phyloP scores from a whole-genome alignment of 2,329 filamentous ascomycete genomes.

The Chaetomium strumarium region DNA sequence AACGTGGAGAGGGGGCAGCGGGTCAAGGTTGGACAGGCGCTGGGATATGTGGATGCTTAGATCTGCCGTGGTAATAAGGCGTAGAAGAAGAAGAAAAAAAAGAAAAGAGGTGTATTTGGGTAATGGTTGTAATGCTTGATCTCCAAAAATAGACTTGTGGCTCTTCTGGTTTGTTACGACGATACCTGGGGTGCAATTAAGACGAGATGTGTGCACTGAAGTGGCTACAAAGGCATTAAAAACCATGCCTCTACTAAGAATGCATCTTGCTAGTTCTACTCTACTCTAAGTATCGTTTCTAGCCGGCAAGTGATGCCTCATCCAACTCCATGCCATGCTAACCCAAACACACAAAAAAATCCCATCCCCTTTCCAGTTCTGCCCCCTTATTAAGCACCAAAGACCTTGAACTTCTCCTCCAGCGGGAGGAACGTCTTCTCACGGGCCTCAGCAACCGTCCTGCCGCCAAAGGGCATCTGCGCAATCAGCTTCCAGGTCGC shows the following conservation, averaged over 20 bases:
- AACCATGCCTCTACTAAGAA: too few species aligned
- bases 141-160: not conserved
- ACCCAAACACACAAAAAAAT: not conserved
- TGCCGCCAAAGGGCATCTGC: conserved; percentile 78
- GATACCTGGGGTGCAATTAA: not conserved
- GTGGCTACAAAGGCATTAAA: not conserved
- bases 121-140: not conserved
- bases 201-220: not conserved
- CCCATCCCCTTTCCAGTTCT: not conserved
- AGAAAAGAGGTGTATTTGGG: conserved; percentile 1
- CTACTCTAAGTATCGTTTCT: not conserved
- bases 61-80: not conserved
- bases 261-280: too few species aligned
- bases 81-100: too few species aligned
- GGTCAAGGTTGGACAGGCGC: conserved; percentile 80
- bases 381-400: conserved; percentile 40
- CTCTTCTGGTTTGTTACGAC: not conserved
- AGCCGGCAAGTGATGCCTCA: not conserved
- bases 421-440: conserved; percentile 61
- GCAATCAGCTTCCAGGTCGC: conserved; percentile 69
- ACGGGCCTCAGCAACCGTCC: conserved; percentile 44
- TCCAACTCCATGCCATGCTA: conserved; percentile 15
- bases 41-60: conserved; percentile 63
- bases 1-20: conserved; percentile 78
- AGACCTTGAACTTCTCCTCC: conserved; percentile 62